Evolutionary conservation across 2,329 filamentous ascomycete species (phyloP).

Genomic region (Ophiostoma triangulosporum): DNA sequence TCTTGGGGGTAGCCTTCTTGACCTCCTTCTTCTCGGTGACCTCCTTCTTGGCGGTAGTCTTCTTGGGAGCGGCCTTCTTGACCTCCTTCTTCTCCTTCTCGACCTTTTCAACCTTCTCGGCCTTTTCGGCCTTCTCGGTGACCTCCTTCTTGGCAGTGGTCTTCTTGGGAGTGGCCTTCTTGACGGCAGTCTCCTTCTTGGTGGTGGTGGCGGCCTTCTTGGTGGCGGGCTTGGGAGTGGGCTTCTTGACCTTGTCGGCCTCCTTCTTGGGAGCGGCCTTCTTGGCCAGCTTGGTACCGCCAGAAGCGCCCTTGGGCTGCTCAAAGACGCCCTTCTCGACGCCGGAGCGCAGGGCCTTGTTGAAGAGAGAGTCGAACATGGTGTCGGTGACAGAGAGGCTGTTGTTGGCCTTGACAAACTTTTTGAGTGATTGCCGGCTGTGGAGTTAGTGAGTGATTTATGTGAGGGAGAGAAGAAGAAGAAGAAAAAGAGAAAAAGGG

Average conservation of each 20-base stretch:
- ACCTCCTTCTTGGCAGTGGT: slow-evolving; percentile 18
- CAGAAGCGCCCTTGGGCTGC: slow-evolving; percentile 84
- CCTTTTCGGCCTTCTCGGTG: slow-evolving; percentile 23
- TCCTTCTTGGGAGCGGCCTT: slow-evolving; percentile 38
- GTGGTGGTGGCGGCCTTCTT: slow-evolving; percentile 32
- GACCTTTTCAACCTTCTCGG: slow-evolving; percentile 15
- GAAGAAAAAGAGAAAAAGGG: slow-evolving; percentile 8
- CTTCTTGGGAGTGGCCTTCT: slow-evolving; percentile 23
- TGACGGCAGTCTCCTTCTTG: slow-evolving; percentile 32
- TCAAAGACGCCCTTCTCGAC: slow-evolving; percentile 78
- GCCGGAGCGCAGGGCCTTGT: slow-evolving; percentile 68
- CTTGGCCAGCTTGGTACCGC: slow-evolving; percentile 85
- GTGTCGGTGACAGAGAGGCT: slow-evolving; percentile 31
- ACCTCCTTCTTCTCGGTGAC: slow-evolving; percentile 21
- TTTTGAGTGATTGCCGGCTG: slow-evolving; percentile 47
- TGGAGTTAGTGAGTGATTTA: slow-evolving; percentile 19
- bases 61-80: slow-evolving; percentile 20
- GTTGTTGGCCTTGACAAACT: slow-evolving; percentile 46
- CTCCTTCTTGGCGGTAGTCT: slow-evolving; percentile 21
- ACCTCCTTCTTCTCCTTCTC: slow-evolving; percentile 20
- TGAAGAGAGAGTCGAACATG: slow-evolving; percentile 64
- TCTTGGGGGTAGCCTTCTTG: slow-evolving; percentile 19
- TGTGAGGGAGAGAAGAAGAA: slow-evolving; percentile 3
- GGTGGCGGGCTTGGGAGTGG: slow-evolving; percentile 31
- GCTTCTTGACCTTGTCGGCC: slow-evolving; percentile 20